Base-by-base conservation (phyloP, 306 rosid species). In the Glycine latifolia region DNA sequence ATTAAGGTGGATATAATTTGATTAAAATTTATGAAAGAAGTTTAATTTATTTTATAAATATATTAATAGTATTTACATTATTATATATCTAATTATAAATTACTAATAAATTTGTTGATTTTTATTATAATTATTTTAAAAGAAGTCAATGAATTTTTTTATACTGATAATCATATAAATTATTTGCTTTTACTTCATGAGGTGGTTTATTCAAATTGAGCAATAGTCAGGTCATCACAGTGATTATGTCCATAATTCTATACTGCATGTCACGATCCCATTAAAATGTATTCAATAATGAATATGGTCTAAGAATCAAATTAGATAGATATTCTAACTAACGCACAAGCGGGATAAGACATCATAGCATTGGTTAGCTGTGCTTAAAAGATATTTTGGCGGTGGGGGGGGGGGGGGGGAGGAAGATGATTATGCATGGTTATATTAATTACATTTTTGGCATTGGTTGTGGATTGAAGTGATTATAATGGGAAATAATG, bases 401-500 rank as follows among this genome's bases (percentile, higher is more conserved):
- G 20, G 3, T 3, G 39, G 43, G 43, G 43, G 43, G 43, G 43
- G 43, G 43, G 43, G 4, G 9, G 39, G 63, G 60, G 60, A 3
- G 4, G 0, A 16, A 47, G 31, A 26, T 26, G 1, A 26, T 26
- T 26, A 26, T 26, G 31, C 31, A 26, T 26, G 31, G 10, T 59
- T 37, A 60, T 7, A 49, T 61, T 11, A 41, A 15, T 26, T 31
- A 26, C 1, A 4, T 31, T 33, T 33, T 10, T 2, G 31, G 69
- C 1, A 61, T 35, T 50, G 58, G 3, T 9, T 7, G 33, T n/a
- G 60, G 50, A 79, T 10, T 79, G 81, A 74, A 73, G 55, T 56
- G 78, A 31, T 59, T 41, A 68, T 52, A 80, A 75, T 68, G 52
- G 75, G 75, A 67, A 74, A 84, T 58, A 61, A 31, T 7, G 13